Evolutionary conservation across 768 basidiomycete species (phyloP), one percentile per base, ranked within the genome.

Genomic region (Tricholoma terreum): DNA sequence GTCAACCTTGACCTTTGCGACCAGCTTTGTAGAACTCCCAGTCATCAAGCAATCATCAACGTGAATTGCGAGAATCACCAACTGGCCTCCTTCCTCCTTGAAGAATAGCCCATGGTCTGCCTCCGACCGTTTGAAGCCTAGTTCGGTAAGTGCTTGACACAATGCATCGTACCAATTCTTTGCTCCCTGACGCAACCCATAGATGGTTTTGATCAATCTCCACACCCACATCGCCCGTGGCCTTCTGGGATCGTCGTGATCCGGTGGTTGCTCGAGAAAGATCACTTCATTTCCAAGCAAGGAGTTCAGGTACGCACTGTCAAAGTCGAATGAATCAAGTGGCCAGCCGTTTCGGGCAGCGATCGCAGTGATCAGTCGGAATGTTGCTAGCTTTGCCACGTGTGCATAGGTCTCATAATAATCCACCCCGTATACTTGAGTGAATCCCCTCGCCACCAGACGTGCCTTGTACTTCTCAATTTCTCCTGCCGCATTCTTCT

Each of bases 401-500:
- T 65, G 65, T 0, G 63, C 61, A 33, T 53, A 67, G 6, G 63
- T 68, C 42, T 70, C 61, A n/a, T 40, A 50, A 45, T 62, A 77
- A 59, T 75, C 72, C 8, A 73, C 40, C 1, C 76, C 74, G 15
- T 62, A 63, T 3, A 61, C 50, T 60, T 80, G 78, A 2, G 63
- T 58, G 58, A 67, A 77, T 10, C 69, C 67, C 54, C 68, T 64
- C 2, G 59, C 62, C 4, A 70, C 64, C 9, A 67, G 62, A n/a
- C 66, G 52, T 33, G 67, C 64, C 57, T 80, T 80, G 66, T 72
- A 69, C 19, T 62, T 40, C n/a, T 55, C 42, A n/a, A 71, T 65
- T 0, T 63, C 40, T 12, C 64, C 66, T 12, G 56, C 54, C 1
- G 60, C 51, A 43, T 63, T 61, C 2, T 55, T 57, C 58, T 71